Conservation (phyloP, 1,139 yeast genomes). For the Pichia sp. region DNA sequence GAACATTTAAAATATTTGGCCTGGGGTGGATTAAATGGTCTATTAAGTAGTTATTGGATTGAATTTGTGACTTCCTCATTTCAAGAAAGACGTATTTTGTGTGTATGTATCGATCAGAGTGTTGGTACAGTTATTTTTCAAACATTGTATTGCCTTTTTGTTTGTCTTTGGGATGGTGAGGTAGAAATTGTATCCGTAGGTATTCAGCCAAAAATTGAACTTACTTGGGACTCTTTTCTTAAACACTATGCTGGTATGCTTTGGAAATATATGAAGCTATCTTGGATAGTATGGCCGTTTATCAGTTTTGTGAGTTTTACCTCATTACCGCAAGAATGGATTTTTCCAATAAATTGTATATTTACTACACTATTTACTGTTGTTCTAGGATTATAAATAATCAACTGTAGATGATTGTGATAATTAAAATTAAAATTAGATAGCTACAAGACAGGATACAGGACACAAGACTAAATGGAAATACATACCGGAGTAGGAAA, state of each 20-base stretch:
- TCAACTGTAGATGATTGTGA: no score
- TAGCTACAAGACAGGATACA: background rate
- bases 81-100: slow-evolving; percentile 30
- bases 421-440: no score
- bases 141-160: slow-evolving; percentile 41
- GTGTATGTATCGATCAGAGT: slow-evolving; percentile 47
- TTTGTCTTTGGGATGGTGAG: slow-evolving; percentile 49
- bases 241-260: slow-evolving; percentile 31
- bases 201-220: background rate
- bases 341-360: slow-evolving; percentile 53
- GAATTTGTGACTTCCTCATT: slow-evolving; percentile 38
- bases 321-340: slow-evolving; percentile 36
- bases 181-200: slow-evolving; percentile 16
- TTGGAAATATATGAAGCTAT: slow-evolving; percentile 43
- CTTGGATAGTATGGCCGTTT: slow-evolving; percentile 56
- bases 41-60: slow-evolving; percentile 52
- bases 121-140: slow-evolving; percentile 54
- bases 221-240: slow-evolving; percentile 9
- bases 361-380: slow-evolving; percentile 54
- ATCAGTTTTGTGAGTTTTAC: slow-evolving; percentile 47
- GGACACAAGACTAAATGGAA: no score
- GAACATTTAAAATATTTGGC: slow-evolving; percentile 40
- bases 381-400: slow-evolving; percentile 30
- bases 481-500: no score
- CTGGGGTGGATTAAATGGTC: slow-evolving; percentile 62